phyloP scores from a whole-genome alignment of 2,329 filamentous ascomycete genomes.

The Diaporthe citriasiana region DNA sequence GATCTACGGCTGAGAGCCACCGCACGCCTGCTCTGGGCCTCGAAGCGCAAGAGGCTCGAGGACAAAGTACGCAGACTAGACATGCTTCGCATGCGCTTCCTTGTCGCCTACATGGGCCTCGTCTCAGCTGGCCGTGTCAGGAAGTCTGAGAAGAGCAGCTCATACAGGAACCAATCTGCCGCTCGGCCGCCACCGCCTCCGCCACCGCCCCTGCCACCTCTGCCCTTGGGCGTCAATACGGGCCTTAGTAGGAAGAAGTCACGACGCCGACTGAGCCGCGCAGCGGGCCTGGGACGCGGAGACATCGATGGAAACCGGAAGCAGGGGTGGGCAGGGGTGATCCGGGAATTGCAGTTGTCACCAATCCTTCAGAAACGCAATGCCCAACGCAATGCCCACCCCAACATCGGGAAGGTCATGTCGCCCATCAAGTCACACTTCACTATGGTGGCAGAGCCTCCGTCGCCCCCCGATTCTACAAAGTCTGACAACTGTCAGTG shows the following conservation, averaged over 20 bases:
- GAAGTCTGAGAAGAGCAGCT: conserved; percentile 48
- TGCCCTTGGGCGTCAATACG: conserved; percentile 55
- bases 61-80: conserved; percentile 72
- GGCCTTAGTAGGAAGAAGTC: conserved; percentile 58
- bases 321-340: conserved; percentile 73
- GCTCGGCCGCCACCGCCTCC: conserved; percentile 50
- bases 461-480: neutral
- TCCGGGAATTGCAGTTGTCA: conserved; percentile 73
- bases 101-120: conserved; percentile 75
- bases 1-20: conserved; percentile 57
- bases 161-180: conserved; percentile 44
- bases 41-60: conserved; percentile 66
- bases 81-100: conserved; percentile 73
- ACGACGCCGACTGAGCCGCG: conserved; percentile 65
- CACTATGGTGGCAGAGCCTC: neutral
- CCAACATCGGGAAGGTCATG: conserved; percentile 73
- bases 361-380: conserved; percentile 71
- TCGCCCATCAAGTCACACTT: conserved; percentile 45
- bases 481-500: neutral
- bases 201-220: conserved; percentile 51
- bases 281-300: conserved; percentile 62
- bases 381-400: conserved; percentile 54
- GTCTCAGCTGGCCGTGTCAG: conserved; percentile 55
- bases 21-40: conserved; percentile 71
- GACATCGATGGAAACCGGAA: conserved; percentile 64